These are phyloP conservation scores for Yamadazyma aaseri DNA, from an alignment of 1,139 yeast genomes.

Conservation along the genomic window DNA sequence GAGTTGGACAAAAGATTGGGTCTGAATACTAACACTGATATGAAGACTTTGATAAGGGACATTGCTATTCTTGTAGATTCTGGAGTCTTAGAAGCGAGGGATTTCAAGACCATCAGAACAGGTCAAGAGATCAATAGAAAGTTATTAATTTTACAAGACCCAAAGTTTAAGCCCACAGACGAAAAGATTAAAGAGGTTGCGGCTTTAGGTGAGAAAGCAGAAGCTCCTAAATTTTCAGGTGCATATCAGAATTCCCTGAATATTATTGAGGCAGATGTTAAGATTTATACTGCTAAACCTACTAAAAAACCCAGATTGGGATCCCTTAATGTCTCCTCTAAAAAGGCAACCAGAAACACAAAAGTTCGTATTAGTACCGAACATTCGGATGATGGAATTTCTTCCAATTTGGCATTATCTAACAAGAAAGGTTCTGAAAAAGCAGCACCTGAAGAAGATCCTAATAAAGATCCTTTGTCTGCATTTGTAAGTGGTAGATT, in stretches of 20 bases:
- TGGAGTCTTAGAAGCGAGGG: slow-evolving; percentile 28
- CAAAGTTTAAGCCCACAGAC: slow-evolving; percentile 26
- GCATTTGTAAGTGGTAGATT: slow-evolving; percentile 12
- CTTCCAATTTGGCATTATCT: not conserved
- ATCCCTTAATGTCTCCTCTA: not conserved
- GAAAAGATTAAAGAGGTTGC: slow-evolving; percentile 27
- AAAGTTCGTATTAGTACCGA: not conserved
- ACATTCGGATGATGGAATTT: not conserved
- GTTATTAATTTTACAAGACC: slow-evolving; percentile 31
- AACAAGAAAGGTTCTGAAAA: slow-evolving; percentile 1
- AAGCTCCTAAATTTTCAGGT: slow-evolving; percentile 1
- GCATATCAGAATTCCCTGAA: slow-evolving; percentile 14
- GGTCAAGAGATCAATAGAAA: slow-evolving; percentile 33
- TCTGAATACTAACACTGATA: slow-evolving; percentile 41
- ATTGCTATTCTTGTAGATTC: slow-evolving; percentile 26
- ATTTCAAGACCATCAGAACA: slow-evolving; percentile 25
- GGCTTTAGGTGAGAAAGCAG: slow-evolving; percentile 15
- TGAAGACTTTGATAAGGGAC: slow-evolving; percentile 49
- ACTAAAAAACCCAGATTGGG: slow-evolving; percentile 12
- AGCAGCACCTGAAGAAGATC: not conserved
- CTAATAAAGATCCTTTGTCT: slow-evolving; percentile 6
- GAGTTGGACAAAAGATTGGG: slow-evolving; percentile 35
- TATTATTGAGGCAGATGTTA: slow-evolving; percentile 33
- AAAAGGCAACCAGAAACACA: not conserved
- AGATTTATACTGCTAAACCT: slow-evolving; percentile 19